These are phyloP conservation scores for Vinca minor DNA, from an alignment of 257 asterid species.

Conservation along the genomic window DNA sequence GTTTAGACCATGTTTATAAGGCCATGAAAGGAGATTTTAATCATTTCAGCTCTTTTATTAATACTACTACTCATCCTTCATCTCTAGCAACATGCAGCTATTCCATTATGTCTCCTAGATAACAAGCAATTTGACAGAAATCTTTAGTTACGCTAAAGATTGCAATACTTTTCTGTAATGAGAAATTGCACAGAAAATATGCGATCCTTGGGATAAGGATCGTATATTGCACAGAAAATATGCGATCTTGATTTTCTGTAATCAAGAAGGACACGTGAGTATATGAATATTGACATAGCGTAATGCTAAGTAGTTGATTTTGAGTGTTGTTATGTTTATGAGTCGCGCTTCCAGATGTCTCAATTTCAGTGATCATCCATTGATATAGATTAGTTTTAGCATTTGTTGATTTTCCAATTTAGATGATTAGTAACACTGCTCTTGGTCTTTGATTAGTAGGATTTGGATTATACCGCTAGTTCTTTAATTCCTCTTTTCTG, in stretches of 20 bases:
- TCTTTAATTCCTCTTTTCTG: too few relatives aligned
- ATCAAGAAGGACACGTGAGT: too few relatives aligned
- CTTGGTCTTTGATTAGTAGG: too few relatives aligned
- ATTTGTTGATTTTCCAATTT: background rate
- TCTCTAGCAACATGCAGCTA: conserved; percentile 81
- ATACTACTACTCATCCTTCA: conserved; percentile 50
- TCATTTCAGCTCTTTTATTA: conserved; percentile 58
- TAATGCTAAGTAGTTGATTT: too few relatives aligned
- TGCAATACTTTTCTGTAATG: background rate
- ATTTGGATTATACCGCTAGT: too few relatives aligned
- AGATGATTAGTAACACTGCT: too few relatives aligned
- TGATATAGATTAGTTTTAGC: background rate
- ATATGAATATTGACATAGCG: too few relatives aligned
- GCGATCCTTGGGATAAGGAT: too few relatives aligned
- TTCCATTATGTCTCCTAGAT: conserved; percentile 86
- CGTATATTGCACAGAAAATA: too few relatives aligned
- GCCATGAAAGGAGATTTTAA: conserved; percentile 83
- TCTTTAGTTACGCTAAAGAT: background rate
- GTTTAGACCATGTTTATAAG: conserved; percentile 67
- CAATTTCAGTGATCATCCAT: background rate
- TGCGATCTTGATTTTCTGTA: too few relatives aligned
- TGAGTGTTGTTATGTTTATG: too few relatives aligned
- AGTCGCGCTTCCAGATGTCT: background rate
- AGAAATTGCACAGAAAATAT: too few relatives aligned
- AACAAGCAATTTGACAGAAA: background rate